A percentile compares a stretch with the other conserved stretches of the same genome.
These are phyloP conservation scores for Sindora glabra DNA, from an alignment of 306 rosid genomes.

Conservation along the genomic window DNA sequence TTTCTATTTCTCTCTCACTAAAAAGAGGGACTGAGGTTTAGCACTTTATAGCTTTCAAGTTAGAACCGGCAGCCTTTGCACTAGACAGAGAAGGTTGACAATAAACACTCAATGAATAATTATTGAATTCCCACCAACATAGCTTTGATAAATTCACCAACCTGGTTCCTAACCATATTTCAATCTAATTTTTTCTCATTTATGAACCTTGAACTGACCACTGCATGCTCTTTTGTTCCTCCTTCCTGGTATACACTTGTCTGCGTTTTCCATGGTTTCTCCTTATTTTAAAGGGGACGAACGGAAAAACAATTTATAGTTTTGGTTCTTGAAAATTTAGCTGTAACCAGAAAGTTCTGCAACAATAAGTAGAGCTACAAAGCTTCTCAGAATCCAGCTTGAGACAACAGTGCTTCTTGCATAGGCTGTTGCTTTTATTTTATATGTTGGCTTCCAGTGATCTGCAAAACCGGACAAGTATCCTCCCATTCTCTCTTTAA, in stretches of 20 bases:
- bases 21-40: no score
- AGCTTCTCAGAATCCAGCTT: conserved; percentile 22
- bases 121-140: conserved; percentile 68
- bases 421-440: conserved; percentile 19
- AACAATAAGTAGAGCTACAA: conserved; percentile 22
- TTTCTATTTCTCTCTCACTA: no score
- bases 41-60: no score
- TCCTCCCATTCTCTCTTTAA: conserved; percentile 41
- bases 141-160: conserved; percentile 49
- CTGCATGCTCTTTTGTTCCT: background rate
- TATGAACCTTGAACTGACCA: conserved; percentile 33
- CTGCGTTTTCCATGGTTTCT: background rate
- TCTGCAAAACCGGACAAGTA: conserved; percentile 34
- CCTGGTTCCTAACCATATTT: conserved; percentile 11
- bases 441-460: conserved; percentile 27
- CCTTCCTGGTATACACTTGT: conserved; percentile 16
- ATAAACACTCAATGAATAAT: conserved; percentile 32
- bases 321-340: background rate
- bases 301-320: background rate
- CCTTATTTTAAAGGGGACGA: background rate
- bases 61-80: background rate
- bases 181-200: conserved; percentile 31
- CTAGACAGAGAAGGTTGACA: background rate
- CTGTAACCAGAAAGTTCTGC: conserved; percentile 4
- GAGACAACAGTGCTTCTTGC: conserved; percentile 36